Evolutionary conservation across 768 basidiomycete species (phyloP), one percentile per base, ranked within the genome.

Genomic region (Tubosaeta sp.): DNA sequence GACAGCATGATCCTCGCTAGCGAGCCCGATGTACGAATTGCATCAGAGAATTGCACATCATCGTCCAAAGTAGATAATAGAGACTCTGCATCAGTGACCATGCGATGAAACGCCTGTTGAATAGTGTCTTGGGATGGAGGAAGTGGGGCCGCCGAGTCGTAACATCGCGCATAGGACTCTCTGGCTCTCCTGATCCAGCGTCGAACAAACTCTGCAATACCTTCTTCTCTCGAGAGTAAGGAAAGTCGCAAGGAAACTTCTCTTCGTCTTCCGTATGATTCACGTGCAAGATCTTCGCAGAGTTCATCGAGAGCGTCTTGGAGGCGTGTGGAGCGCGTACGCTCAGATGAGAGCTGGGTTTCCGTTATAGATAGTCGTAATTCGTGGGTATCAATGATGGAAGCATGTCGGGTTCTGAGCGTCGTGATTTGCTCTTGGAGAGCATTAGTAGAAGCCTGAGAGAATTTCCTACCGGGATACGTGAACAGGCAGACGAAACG

Each of bases 221-320:
- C 66, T 61, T 88, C 86, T 60, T 91, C 88, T n/a, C 86, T 71
- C 0, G 76, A 75, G 2, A 85, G 70, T 59, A 88, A 71, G 1
- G 76, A 73, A 3, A 92, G 78, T 11, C 89, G 71, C 26, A 90
- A 61, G 0, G 79, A 73, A 1, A 90, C 78, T 60, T 93, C 90
- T 32, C 86, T 73, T 22, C 90, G 72, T 16, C 90, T 78, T 3
- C 88, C 89, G 53, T 81, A 87, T 0, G 78, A 74, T 63, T 91
- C 90, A 27, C 84, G 81, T 33, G 83, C 76, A 29, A 88, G 72
- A 48, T 90, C 85, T 34, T 83, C 80, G 0, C 85, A 83, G 0
- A 90, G 70, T 41, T 88, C 83, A 53, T 90, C 88, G 16, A 92
- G 69, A 1, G 80, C 79, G 27, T 64, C 63, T 6, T 85, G 80